Percentiles rank a stretch among this genome's conserved stretches.
Evolutionary conservation across 2,329 filamentous ascomycete species (phyloP).

Genomic region (Pseudogymnoascus sp.): DNA sequence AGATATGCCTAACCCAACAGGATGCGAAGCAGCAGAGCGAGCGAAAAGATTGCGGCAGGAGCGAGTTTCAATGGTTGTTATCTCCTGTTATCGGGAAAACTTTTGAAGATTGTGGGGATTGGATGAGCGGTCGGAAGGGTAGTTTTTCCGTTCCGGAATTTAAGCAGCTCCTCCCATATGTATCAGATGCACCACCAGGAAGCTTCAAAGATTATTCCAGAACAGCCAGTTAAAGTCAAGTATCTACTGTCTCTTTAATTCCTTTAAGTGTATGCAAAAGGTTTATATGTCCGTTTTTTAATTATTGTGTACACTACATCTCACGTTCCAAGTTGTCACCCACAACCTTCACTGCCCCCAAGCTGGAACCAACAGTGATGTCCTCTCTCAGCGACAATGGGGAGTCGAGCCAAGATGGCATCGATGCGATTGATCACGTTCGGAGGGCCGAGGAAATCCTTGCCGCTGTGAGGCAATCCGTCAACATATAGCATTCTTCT

Average conservation of each 20-base stretch:
- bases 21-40: neutral
- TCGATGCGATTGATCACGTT: slow-evolving; percentile 13
- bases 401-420: neutral
- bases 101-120: slow-evolving; percentile 5
- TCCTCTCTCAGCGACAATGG: neutral
- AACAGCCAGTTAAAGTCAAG: neutral
- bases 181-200: neutral
- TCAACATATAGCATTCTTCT: slow-evolving; percentile 2
- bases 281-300: neutral
- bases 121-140: neutral
- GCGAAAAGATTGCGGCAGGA: slow-evolving; percentile 1
- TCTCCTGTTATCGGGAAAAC: slow-evolving; percentile 9
- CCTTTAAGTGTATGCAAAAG: neutral
- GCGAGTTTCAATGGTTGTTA: neutral
- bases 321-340: neutral
- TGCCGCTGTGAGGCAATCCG: slow-evolving; percentile 13
- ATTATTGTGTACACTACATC: neutral
- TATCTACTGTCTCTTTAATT: neutral
- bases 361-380: neutral
- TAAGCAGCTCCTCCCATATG: neutral
- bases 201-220: neutral
- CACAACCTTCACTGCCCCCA: neutral
- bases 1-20: neutral
- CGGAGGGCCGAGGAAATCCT: slow-evolving; percentile 18
- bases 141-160: neutral